phyloP scores from a whole-genome alignment of 257 asterid species.

The Cordia subcordata region DNA sequence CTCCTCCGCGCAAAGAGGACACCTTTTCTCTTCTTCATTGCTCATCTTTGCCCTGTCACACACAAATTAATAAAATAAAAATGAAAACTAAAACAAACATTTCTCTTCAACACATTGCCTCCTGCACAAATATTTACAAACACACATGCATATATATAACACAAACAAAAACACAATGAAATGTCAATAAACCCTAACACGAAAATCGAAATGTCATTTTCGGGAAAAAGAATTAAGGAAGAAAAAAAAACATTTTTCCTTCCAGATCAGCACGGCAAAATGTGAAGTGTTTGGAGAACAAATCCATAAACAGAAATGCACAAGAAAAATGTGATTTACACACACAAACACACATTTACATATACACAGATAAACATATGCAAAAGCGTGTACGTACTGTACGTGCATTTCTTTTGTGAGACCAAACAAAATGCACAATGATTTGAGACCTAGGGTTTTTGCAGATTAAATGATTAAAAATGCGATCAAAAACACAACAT shows the following conservation, averaged over 20 bases:
- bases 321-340: constrained; percentile 7
- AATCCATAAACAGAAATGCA: constrained; percentile 13
- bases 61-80: constrained; percentile 4
- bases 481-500: background rate
- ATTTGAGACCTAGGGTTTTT: constrained; percentile 25
- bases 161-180: background rate
- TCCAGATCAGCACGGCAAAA: constrained; percentile 32
- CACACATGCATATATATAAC: background rate
- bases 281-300: constrained; percentile 10
- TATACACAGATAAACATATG: constrained; percentile 2
- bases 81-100: background rate
- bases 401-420: too few species aligned
- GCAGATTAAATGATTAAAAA: constrained; percentile 7
- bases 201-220: constrained; percentile 15
- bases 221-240: background rate
- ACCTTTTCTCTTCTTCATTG: constrained; percentile 89
- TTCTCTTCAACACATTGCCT: constrained; percentile 11
- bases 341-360: constrained; percentile 11
- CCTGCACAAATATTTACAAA: constrained; percentile 22
- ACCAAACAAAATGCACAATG: constrained; percentile 28
- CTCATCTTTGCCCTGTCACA: constrained; percentile 59
- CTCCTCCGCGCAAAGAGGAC: constrained; percentile 98
- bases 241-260: background rate
- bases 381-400: background rate
- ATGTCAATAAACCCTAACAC: constrained; percentile 35